Conservation (phyloP, 1,139 yeast genomes). For the Candida glucosophila region DNA sequence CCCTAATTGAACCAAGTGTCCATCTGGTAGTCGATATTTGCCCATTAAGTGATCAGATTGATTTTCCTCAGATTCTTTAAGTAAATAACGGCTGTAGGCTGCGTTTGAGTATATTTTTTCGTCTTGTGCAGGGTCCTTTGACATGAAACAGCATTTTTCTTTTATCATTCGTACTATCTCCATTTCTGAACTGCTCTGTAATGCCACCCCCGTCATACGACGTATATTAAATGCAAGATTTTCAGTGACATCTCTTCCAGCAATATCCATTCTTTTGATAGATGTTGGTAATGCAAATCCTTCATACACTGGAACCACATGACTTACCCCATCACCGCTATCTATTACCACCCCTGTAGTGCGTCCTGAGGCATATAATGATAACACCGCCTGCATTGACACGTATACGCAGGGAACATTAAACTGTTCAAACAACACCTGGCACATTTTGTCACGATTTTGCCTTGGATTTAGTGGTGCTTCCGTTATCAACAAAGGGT, state of each 20-base stretch:
- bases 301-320: constrained; percentile 81
- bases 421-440: constrained; percentile 74
- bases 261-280: constrained; percentile 68
- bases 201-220: constrained; percentile 49
- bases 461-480: constrained; percentile 75
- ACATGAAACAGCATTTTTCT: constrained; percentile 64
- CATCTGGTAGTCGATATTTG: constrained; percentile 72
- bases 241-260: constrained; percentile 82
- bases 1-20: constrained; percentile 55
- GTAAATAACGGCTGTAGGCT: constrained; percentile 12
- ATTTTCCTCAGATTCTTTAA: constrained; percentile 2
- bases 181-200: constrained; percentile 66
- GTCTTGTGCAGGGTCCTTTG: constrained; percentile 62
- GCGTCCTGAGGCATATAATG: constrained; percentile 81
- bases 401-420: constrained; percentile 83
- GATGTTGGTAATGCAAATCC: constrained; percentile 77
- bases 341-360: constrained; percentile 89
- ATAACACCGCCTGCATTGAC: constrained; percentile 74
- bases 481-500: constrained; percentile 71
- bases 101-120: constrained; percentile 45
- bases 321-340: constrained; percentile 88
- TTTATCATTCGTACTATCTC: constrained; percentile 76
- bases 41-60: constrained; percentile 20
- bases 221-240: constrained; percentile 62
- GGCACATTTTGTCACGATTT: constrained; percentile 69